phyloP scores from a whole-genome alignment of 495 filamentous ascomycete genomes.

The Talaromyces stipitatus region DNA sequence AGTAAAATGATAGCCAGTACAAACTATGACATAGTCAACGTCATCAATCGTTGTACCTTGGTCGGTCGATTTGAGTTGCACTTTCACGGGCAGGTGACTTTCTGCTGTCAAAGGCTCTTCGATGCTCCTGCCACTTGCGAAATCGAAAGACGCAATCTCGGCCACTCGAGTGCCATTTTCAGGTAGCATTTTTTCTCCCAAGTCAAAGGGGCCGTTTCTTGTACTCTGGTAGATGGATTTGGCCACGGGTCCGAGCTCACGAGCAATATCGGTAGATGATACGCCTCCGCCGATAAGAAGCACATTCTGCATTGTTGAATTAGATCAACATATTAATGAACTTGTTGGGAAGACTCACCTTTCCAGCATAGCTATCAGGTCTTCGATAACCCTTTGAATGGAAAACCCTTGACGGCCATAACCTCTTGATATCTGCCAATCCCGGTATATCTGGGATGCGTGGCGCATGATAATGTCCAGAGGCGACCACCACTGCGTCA shows the following conservation, averaged over 20 bases:
- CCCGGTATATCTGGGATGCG: constrained; percentile 49
- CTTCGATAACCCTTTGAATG: constrained; percentile 57
- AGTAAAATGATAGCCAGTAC: constrained; percentile 58
- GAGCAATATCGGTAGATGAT: constrained; percentile 53
- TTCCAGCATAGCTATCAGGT: constrained; percentile 34
- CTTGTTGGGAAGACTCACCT: constrained; percentile 18
- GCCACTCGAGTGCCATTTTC: constrained; percentile 39
- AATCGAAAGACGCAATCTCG: constrained; percentile 31
- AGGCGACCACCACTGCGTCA: constrained; percentile 50
- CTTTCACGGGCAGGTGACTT: constrained; percentile 23
- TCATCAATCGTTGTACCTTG: constrained; percentile 27
- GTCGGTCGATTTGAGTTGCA: constrained; percentile 30
- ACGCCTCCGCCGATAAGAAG: constrained; percentile 55
- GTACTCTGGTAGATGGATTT: constrained; percentile 50
- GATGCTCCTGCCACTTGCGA: constrained; percentile 14
- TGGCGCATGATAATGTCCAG: constrained; percentile 52
- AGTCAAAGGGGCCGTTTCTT: constrained; percentile 49
- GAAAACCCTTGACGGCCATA: constrained; percentile 41
- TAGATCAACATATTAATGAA: background rate
- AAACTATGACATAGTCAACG: constrained; percentile 50
- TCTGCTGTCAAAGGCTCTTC: constrained; percentile 23
- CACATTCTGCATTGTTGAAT: constrained; percentile 38
- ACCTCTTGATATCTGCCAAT: constrained; percentile 42
- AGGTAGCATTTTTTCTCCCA: constrained; percentile 40
- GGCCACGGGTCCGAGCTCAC: constrained; percentile 44